Evolutionary conservation across 495 filamentous ascomycete genomes (phyloP), one percentile per base, ranked within the genome.

Genomic region (Pseudomonodictys pantanalensis): DNA sequence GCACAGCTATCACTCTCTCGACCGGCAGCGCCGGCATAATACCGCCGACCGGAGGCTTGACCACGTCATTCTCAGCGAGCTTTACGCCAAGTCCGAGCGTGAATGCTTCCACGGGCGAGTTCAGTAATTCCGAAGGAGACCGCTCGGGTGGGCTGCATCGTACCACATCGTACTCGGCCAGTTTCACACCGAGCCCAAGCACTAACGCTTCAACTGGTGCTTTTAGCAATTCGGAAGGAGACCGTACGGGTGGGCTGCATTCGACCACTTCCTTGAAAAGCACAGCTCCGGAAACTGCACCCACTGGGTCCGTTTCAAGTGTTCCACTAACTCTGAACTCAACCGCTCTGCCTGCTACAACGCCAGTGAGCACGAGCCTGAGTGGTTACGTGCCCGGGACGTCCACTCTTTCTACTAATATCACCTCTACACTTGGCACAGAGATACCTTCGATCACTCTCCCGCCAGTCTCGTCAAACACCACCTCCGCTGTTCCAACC

Each of bases 221-320:
- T 22, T 58, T 58, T 24, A 58, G 15, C 46, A 58, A 58, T 25
- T 49, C 44, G 15, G 15, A 9, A 12, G 22, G 44, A 11, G 35
- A 51, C 23, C 44, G 55, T 10, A 47, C 6, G 8, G 53, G 53
- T 35, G n/a, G 18, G 2, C 22, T 47, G n/a, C 29, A 18, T n/a
- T 18, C 35, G 10, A 33, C 17, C 25, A 28, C 44, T 11, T 18
- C 44, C 12, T 23, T 26, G 44, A 51, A 49, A 22, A 28, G 7
- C 8, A 51, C 45, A 11, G 7, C 25, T 10, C 41, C 53, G 25
- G 42, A 29, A 1, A 46, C 42, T 32, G 2, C 42, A 33, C 42
- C 52, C 3, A 55, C 30, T 6, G 38, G 38, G 12, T 10, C 20
- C 41, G 32, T 12, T 24, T 41, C 35, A 8, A 38, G 29, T 26